These are phyloP conservation scores for Geranium incanum DNA, from an alignment of 441 rosid species.

Conservation along the genomic window DNA sequence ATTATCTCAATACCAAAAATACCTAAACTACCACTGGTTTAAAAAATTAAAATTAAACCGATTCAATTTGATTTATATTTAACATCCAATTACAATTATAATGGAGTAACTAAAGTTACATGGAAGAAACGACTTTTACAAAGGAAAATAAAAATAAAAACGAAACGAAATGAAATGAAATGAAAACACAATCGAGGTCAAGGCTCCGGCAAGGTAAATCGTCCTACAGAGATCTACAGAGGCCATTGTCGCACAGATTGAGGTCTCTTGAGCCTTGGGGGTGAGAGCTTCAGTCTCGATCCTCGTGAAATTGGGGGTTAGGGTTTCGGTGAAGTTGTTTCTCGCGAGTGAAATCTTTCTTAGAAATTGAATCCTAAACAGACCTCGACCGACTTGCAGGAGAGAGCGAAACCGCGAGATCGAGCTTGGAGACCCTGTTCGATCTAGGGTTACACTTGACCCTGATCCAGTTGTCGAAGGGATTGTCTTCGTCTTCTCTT, in stretches of 20 bases:
- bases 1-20: too few species aligned
- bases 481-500: constrained; percentile 56
- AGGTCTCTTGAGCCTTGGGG: constrained; percentile 29
- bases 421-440: constrained; percentile 54
- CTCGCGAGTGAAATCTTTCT: constrained; percentile 63
- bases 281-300: too few species aligned
- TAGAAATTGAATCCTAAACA: constrained; percentile 54
- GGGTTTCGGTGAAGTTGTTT: constrained; percentile 64
- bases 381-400: constrained; percentile 61
- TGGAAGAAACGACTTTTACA: too few species aligned
- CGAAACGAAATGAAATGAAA: too few species aligned
- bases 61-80: too few species aligned
- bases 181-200: too few species aligned
- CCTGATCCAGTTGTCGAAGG: constrained; percentile 47
- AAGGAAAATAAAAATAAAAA: too few species aligned
- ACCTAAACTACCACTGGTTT: too few species aligned
- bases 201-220: constrained; percentile 41
- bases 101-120: too few species aligned
- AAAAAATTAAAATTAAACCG: too few species aligned
- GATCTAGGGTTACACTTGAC: constrained; percentile 55
- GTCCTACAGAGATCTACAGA: constrained; percentile 46
- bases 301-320: constrained; percentile 46
- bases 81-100: too few species aligned
- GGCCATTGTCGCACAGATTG: constrained; percentile 46
- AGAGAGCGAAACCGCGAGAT: constrained; percentile 53